Evolutionary conservation across 352 stramenopile species (phyloP).

Genomic region (Pythium phragmitis): DNA sequence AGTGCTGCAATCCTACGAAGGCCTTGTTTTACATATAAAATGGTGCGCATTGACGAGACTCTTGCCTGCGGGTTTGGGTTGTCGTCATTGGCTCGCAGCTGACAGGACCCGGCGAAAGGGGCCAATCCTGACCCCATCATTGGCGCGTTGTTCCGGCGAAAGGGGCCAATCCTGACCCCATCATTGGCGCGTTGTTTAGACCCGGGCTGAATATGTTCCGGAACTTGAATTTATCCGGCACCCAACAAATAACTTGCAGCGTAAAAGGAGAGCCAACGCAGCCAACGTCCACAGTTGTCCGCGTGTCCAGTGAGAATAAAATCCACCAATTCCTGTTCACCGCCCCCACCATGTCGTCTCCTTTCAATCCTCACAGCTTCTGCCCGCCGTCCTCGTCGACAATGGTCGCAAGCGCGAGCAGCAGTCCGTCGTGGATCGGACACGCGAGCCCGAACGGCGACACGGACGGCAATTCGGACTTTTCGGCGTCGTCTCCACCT

Average conservation of each 20-base stretch:
- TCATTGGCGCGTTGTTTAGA: background rate
- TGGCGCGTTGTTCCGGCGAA: background rate
- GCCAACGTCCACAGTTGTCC: too few relatives aligned
- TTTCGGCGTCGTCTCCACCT: constrained; percentile 28
- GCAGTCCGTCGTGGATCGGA: background rate
- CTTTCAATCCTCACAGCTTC: constrained; percentile 1
- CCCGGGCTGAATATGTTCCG: background rate
- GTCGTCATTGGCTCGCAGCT: constrained; percentile 9
- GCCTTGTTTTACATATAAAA: too few relatives aligned
- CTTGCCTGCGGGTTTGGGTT: constrained; percentile 11
- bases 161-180: background rate
- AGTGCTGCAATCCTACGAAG: too few relatives aligned
- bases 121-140: background rate
- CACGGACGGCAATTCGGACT: constrained; percentile 33
- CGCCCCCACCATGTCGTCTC: background rate
- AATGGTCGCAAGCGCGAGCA: background rate
- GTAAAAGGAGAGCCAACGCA: too few relatives aligned
- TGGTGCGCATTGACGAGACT: too few relatives aligned
- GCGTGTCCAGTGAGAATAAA: too few relatives aligned
- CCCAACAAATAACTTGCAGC: too few relatives aligned
- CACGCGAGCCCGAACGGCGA: constrained; percentile 18
- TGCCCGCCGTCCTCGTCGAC: constrained; percentile 1
- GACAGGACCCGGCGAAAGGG: constrained; percentile 1
- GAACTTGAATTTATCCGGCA: too few relatives aligned
- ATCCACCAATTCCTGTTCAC: background rate